These are phyloP conservation scores for Salinomyces thailandicus DNA, from an alignment of 2,329 filamentous ascomycete species.

Conservation along the genomic window DNA sequence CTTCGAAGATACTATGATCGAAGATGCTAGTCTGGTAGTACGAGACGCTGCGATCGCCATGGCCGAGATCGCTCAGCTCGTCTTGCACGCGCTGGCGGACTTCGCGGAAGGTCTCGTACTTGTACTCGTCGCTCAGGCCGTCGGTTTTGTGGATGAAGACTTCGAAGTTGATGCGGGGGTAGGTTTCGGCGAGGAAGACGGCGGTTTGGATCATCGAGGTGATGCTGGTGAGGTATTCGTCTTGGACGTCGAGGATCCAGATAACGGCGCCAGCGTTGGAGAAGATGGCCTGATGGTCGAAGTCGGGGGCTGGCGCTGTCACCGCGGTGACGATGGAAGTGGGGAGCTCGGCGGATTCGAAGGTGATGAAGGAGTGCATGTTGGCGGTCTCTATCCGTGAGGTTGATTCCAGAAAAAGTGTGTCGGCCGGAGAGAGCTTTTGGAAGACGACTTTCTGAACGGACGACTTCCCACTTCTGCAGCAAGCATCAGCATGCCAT, in stretches of 20 bases:
- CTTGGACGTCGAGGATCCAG: conserved; percentile 97
- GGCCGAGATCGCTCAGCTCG: conserved; percentile 83
- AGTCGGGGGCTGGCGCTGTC: conserved; percentile 68
- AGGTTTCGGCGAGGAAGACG: conserved; percentile 74
- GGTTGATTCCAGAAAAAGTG: conserved; percentile 89
- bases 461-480: conserved; percentile 91
- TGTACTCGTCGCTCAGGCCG: conserved; percentile 92
- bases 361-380: conserved; percentile 98
- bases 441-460: conserved; percentile 99
- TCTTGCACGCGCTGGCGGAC: conserved; percentile 95
- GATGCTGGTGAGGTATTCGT: conserved; percentile 91
- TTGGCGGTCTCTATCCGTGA: conserved; percentile 89
- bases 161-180: conserved; percentile 91
- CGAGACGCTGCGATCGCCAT: conserved; percentile 85
- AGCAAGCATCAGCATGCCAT: conserved; percentile 8
- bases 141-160: conserved; percentile 99
- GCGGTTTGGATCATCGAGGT: conserved; percentile 80
- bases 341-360: conserved; percentile 96
- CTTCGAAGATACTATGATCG: conserved; percentile 96
- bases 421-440: conserved; percentile 92
- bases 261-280: conserved; percentile 88
- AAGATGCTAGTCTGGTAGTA: conserved; percentile 98
- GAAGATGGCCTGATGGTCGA: conserved; percentile 89
- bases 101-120: conserved; percentile 89
- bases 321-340: conserved; percentile 84